Evolutionary conservation across 2,329 filamentous ascomycete genomes (phyloP).

Genomic region (Lachnellula subtilissima): DNA sequence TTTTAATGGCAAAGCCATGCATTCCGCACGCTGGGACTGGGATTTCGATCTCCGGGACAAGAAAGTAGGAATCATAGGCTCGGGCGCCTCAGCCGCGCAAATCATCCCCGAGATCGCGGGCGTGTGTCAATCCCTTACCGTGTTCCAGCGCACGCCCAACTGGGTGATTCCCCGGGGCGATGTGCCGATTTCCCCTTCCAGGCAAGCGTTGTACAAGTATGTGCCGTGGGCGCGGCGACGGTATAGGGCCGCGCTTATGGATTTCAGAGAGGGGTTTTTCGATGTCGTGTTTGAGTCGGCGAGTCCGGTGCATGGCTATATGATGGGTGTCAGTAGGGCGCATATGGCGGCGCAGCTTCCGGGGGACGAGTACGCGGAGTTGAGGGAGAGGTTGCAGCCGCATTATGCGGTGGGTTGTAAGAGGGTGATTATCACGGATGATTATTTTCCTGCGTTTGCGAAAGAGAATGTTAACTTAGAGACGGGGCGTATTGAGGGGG

Average conservation of each 20-base stretch:
- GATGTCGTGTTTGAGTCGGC: slow-evolving; percentile 35
- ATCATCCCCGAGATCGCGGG: slow-evolving; percentile 54
- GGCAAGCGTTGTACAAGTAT: slow-evolving; percentile 32
- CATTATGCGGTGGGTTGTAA: slow-evolving; percentile 52
- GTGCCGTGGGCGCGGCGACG: slow-evolving; percentile 46
- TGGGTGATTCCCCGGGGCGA: slow-evolving; percentile 54
- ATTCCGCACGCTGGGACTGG: slow-evolving; percentile 58
- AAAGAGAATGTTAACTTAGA: slow-evolving; percentile 46
- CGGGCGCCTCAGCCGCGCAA: slow-evolving; percentile 53
- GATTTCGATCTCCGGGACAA: slow-evolving; percentile 49
- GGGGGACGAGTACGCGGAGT: slow-evolving; percentile 37
- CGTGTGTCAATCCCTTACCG: slow-evolving; percentile 42
- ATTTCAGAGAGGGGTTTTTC: slow-evolving; percentile 46
- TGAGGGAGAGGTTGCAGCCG: slow-evolving; percentile 50
- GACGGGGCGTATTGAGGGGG: slow-evolving; percentile 42
- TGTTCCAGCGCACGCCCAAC: slow-evolving; percentile 56
- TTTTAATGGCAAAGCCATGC: slow-evolving; percentile 45
- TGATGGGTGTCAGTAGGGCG: slow-evolving; percentile 36
- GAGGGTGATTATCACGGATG: slow-evolving; percentile 48
- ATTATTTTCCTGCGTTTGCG: slow-evolving; percentile 49
- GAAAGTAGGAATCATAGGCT: slow-evolving; percentile 54
- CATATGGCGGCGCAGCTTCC: slow-evolving; percentile 45
- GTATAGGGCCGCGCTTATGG: slow-evolving; percentile 48
- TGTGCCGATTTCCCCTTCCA: slow-evolving; percentile 36
- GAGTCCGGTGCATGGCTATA: slow-evolving; percentile 10